These are phyloP conservation scores for Edaphochlamys debaryana DNA, from an alignment of 139 green algal species.

Conservation along the genomic window DNA sequence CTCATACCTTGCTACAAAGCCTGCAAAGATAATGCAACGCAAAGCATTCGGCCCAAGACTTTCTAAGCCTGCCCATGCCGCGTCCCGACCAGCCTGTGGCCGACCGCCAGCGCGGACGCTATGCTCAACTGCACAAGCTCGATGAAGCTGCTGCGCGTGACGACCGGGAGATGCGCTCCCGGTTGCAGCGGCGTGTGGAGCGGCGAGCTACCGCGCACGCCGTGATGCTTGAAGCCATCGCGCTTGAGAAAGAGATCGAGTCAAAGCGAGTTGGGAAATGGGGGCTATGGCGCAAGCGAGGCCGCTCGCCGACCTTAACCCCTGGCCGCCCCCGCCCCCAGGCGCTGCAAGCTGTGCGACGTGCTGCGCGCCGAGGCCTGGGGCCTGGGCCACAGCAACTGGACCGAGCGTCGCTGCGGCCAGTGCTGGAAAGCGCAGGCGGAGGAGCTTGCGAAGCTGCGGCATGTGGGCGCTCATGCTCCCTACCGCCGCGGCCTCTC, in stretches of 20 bases:
- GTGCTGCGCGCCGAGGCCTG: constrained; percentile 35
- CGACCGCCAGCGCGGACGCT: neutral
- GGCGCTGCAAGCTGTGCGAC: constrained; percentile 40
- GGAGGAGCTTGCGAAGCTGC: neutral
- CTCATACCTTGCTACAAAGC: too few relatives aligned
- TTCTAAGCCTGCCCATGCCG: too few relatives aligned
- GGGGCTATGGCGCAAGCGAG: neutral
- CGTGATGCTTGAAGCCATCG: neutral
- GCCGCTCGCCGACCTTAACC: too few relatives aligned
- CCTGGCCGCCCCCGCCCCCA: neutral
- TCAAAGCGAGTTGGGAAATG: neutral
- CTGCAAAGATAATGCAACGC: too few relatives aligned
- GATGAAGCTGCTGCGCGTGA: neutral
- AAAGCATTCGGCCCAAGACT: too few relatives aligned
- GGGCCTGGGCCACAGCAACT: constrained; percentile 34
- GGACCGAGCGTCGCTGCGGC: constrained; percentile 12
- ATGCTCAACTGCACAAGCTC: neutral
- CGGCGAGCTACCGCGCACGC: neutral
- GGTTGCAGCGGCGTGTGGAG: constrained; percentile 2
- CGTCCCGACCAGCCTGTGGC: too few relatives aligned
- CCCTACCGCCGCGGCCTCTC: neutral
- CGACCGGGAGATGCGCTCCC: neutral
- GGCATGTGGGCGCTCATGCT: neutral
- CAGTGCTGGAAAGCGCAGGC: constrained; percentile 10
- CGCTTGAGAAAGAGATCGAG: constrained; percentile 30